Evolutionary conservation across 2,329 filamentous ascomycete species (phyloP), one percentile per base, ranked within the genome.

Genomic region (Cordyceps farinosa): DNA sequence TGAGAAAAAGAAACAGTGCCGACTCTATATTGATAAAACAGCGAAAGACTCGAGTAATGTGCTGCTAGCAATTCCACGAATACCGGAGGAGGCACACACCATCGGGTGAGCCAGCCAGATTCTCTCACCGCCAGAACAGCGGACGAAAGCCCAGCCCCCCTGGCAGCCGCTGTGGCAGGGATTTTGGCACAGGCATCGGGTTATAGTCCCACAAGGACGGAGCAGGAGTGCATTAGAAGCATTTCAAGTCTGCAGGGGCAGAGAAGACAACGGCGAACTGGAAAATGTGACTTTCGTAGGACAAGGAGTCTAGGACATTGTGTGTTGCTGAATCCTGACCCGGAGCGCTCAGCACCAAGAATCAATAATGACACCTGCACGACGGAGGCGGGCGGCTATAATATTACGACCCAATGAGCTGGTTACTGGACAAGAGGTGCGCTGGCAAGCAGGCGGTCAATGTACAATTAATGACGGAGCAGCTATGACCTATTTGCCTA

Each of bases 61-160:
- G 22, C 22, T 22, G 38, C 38, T 15, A 3, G 38, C 38, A 11
- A 40, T 11, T 40, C 38, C 13, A 27, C 45, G 34, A 10, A 36
- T 36, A 36, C 15, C 40, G 10, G 10, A 27, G 45, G 6, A 47
- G 27, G 38, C 13, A 40, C 38, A 40, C 34, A 40, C 30, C 29
- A 36, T 57, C 29, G 2, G 4, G 2, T 15, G 9, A 32, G 47
- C 29, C n/a, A 34, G 54, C 54, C 30, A 30, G n/a, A 45, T 38
- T 52, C 36, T 27, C 38, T 60, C 57, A 60, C 57, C 57, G 57
- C 57, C 27, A 60, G 38, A 60, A 52, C 45, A 27, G 32, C 38
- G n/a, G 30, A 36, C 11, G 17, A 36, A 48, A 29, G 22, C 15
- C 32, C 32, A 27, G 11, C n/a, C 44, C n/a, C 55, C 30, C n/a